phyloP scores from a whole-genome alignment of 2,329 filamentous ascomycete genomes.

The Colletotrichum lindemuthianum region DNA sequence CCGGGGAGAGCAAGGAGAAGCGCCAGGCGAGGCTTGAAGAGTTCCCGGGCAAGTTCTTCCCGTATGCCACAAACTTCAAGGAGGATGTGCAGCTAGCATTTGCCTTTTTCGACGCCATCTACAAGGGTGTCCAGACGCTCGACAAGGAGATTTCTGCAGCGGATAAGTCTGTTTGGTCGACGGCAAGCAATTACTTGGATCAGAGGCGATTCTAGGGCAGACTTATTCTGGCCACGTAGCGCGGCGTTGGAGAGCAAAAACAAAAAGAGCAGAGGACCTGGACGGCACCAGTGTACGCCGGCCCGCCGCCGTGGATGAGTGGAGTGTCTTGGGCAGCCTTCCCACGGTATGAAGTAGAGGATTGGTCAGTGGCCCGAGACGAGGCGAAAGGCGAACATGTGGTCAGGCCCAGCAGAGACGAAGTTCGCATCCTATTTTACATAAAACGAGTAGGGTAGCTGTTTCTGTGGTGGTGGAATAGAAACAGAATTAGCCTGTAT shows the following conservation, averaged over 20 bases:
- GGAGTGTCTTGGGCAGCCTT: neutral
- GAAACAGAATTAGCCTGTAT: slow-evolving; percentile 22
- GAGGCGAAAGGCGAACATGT: slow-evolving; percentile 2
- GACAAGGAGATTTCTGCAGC: slow-evolving; percentile 56
- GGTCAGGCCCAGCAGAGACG: slow-evolving; percentile 7
- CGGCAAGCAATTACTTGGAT: slow-evolving; percentile 64
- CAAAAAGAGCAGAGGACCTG: slow-evolving; percentile 30
- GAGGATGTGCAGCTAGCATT: slow-evolving; percentile 69
- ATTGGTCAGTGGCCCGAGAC: slow-evolving; percentile 25
- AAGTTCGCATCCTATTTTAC: slow-evolving; percentile 29
- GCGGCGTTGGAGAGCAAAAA: slow-evolving; percentile 34
- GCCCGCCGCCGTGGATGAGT: slow-evolving; percentile 1
- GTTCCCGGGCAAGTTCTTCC: slow-evolving; percentile 66
- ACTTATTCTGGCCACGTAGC: slow-evolving; percentile 27
- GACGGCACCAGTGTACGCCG: slow-evolving; percentile 20
- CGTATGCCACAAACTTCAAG: slow-evolving; percentile 65
- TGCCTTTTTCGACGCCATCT: slow-evolving; percentile 67
- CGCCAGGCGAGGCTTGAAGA: slow-evolving; percentile 56
- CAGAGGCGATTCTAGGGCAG: slow-evolving; percentile 50
- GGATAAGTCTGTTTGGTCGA: slow-evolving; percentile 64
- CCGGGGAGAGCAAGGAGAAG: slow-evolving; percentile 61
- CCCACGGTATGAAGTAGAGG: slow-evolving; percentile 13
- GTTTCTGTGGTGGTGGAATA: slow-evolving; percentile 24
- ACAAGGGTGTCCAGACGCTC: slow-evolving; percentile 66
- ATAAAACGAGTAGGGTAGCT: slow-evolving; percentile 32